These are phyloP conservation scores for Scheffersomyces lignicola DNA, from an alignment of 1,139 yeast genomes.

Conservation along the genomic window DNA sequence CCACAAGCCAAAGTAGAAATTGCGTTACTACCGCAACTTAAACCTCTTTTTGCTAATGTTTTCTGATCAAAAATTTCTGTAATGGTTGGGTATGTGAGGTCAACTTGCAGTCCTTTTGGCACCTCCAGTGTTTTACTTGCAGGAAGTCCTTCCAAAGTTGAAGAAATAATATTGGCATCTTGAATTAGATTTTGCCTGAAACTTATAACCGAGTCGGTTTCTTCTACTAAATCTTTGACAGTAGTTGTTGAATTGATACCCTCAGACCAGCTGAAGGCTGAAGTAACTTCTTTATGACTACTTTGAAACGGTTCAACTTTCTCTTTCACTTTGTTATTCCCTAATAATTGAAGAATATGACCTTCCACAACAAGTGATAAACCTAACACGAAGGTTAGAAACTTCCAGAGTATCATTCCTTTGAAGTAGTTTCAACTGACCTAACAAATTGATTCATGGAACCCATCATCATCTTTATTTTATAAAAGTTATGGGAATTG, in stretches of 20 bases:
- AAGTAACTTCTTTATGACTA: not conserved
- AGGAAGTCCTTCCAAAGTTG: not conserved
- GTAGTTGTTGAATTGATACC: not conserved
- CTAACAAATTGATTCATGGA: not conserved
- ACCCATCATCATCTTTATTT: not conserved
- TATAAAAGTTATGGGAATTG: not conserved
- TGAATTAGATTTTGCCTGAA: no score
- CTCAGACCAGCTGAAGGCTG: not conserved
- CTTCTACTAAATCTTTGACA: not conserved
- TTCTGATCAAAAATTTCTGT: no score
- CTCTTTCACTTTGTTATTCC: not conserved
- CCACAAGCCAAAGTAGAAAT: no score
- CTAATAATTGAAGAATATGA: not conserved
- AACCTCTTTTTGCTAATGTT: no score
- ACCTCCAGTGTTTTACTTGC: not conserved
- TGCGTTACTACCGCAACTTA: no score
- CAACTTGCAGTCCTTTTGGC: no score
- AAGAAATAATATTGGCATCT: not conserved
- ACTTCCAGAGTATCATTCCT: not conserved
- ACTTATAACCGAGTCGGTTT: not conserved
- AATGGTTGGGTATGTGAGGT: no score
- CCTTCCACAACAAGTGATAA: no score
- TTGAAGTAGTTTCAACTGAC: not conserved
- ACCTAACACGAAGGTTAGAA: not conserved
- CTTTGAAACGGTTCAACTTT: constrained; percentile 1